Evolutionary conservation across 176 grass and related monocot genomes (phyloP), one percentile per base, ranked within the genome.

Genomic region (Aegilops longissima): DNA sequence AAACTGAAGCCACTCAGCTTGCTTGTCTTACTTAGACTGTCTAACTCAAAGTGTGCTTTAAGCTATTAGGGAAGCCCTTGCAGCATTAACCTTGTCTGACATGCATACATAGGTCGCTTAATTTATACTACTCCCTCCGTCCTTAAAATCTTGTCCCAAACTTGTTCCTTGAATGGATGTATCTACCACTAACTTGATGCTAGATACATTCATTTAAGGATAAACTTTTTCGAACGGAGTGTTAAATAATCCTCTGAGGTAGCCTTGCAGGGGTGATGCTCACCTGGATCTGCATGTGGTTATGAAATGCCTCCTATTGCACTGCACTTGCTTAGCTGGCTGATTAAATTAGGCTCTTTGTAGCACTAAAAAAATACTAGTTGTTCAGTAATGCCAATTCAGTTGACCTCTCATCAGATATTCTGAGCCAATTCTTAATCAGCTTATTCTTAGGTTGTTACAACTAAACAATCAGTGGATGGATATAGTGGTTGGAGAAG

Each of bases 401-500:
- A 61, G 58, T 61, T 61, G 58, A 10, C 58, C 8, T 8, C 51
- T 61, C 39, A 79, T 61, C 35, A 65, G 59, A 76, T 85, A 75
- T 85, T 66, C 36, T 21, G 44, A 25, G 42, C 8, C 25, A 3
- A 38, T 65, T 18, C 24, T 17, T 23, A 23, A 31, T 54, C 58
- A 9, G 30, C 27, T 31, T 71, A 35, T 44, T 81, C 12, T 12
- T 72, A 16, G 74, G 27, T 67, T 24, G 58, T 69, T 83, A 20
- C 58, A 90, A 74, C 89, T 51, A 51, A 51, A 51, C 13, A 16
- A 51, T n/a, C n/a, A n/a, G n/a, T n/a, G n/a, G n/a, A n/a, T n/a
- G n/a, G n/a, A n/a, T n/a, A n/a, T n/a, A n/a, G n/a, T n/a, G n/a
- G n/a, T n/a, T n/a, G n/a, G n/a, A n/a, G n/a, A n/a, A n/a, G n/a